These are phyloP conservation scores for Talaromyces sp. DNA, from an alignment of 2,329 filamentous ascomycete species.

Conservation along the genomic window DNA sequence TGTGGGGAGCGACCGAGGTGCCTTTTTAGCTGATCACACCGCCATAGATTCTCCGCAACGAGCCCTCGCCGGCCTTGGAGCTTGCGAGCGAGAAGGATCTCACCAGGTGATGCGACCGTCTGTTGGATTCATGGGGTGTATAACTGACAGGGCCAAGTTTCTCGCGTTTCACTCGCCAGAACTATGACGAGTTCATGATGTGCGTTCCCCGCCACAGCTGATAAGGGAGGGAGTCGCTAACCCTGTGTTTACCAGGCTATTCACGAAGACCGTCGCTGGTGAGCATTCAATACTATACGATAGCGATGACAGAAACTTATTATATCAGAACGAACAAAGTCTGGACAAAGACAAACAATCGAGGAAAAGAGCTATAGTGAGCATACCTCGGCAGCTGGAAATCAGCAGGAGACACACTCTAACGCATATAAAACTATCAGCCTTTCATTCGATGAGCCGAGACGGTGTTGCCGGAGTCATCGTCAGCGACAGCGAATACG, in stretches of 20 bases:
- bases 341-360: conserved; percentile 79
- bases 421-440: conserved; percentile 22
- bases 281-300: not conserved
- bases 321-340: conserved; percentile 62
- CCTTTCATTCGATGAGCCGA: conserved; percentile 69
- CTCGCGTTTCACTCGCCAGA: conserved; percentile 72
- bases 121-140: not conserved
- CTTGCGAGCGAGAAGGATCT: conserved; percentile 74
- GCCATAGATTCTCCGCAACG: conserved; percentile 73
- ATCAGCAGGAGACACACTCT: not conserved
- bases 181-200: conserved; percentile 43
- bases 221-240: not conserved
- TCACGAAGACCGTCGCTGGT: conserved; percentile 74
- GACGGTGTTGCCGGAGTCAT: conserved; percentile 73
- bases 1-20: not conserved
- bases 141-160: conserved; percentile 45
- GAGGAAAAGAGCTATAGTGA: conserved; percentile 46
- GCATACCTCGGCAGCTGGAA: not conserved
- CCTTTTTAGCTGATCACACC: not conserved
- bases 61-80: conserved; percentile 69
- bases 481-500: conserved; percentile 70
- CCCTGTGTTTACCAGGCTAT: conserved; percentile 44
- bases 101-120: conserved; percentile 30
- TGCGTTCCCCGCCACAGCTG: not conserved
- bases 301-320: not conserved